Base-by-base conservation (phyloP, 768 basidiomycete genomes). In the Roridomyces roridus region DNA sequence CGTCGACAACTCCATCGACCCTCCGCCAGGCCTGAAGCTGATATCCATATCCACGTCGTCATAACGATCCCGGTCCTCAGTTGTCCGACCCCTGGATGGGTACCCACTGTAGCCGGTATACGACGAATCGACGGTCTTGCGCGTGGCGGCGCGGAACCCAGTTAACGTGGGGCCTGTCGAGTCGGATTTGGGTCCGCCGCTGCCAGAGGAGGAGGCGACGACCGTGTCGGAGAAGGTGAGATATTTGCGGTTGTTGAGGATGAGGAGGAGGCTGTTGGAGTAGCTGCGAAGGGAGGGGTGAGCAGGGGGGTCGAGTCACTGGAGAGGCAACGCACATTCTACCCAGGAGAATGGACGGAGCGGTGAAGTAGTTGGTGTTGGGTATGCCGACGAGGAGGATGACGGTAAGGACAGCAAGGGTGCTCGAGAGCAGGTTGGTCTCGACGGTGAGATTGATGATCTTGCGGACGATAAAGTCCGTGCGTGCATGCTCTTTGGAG, bases 371-470 rank as follows among this genome's bases (percentile, higher is more conserved):
- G 25, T 44, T 44, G 10, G 20, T 44, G 43, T 17, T 26, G 6
- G 45, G 45, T 2, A 34, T 15, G 29, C 45, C 45, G n/a, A 46
- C 45, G 2, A 46, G 45, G 6, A 46, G 45, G 21, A 46, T 34
- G 18, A 46, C 45, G 21, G 45, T 46, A 46, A 46, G 28, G 45
- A 46, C 29, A 46, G 45, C 45, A 34, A 46, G 29, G 45, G 29
- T 18, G 14, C 45, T 46, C 12, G 45, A 46, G 3, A 40, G 12
- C 9, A 40, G 21, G 39, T 40, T 40, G 39, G 39, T 40, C 21
- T 40, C 39, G 5, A 34, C 45, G 2, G 45, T 46, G n/a, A 46
- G 45, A 28, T 46, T 46, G 26, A 46, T 46, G 25, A 46, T 46
- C 21, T 24, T 46, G 17, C 21, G 29, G 17, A 46, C 23, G 29